phyloP scores from a whole-genome alignment of 2,329 filamentous ascomycete species.

The Sarocladium oryzae region DNA sequence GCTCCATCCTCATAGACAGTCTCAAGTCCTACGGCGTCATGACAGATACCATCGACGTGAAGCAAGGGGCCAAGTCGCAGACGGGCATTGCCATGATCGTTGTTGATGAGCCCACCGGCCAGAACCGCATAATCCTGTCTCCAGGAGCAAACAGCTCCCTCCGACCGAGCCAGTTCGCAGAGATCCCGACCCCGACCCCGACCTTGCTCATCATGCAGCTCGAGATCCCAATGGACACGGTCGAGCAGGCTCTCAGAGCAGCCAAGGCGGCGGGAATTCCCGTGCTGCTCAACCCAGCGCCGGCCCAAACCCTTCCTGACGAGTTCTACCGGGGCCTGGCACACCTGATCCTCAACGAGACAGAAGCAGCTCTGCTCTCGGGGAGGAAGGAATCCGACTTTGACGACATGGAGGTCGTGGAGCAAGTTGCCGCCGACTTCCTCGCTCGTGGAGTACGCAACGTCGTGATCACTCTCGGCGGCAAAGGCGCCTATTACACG shows the following conservation, averaged over 20 bases:
- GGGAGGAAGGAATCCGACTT: conserved; percentile 45
- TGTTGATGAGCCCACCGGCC: conserved; percentile 64
- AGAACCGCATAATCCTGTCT: conserved; percentile 71
- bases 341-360: conserved; percentile 86
- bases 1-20: conserved; percentile 49
- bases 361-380: conserved; percentile 71
- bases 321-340: conserved; percentile 61
- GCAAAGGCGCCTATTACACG: conserved; percentile 67
- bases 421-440: conserved; percentile 52
- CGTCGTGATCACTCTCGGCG: conserved; percentile 78
- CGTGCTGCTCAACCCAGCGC: conserved; percentile 81
- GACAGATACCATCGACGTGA: conserved; percentile 42
- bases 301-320: conserved; percentile 61
- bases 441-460: conserved; percentile 63
- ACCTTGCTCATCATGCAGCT: conserved; percentile 69
- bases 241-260: conserved; percentile 52
- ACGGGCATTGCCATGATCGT: conserved; percentile 71
- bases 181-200: conserved; percentile 33
- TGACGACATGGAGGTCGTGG: conserved; percentile 37
- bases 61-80: conserved; percentile 35
- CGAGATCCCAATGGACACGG: conserved; percentile 64
- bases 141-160: conserved; percentile 62
- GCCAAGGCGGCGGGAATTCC: conserved; percentile 43
- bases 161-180: conserved; percentile 26
- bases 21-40: conserved; percentile 58